Evolutionary conservation across 2,329 filamentous ascomycete species (phyloP).

Genomic region (Aspergillus texensis): DNA sequence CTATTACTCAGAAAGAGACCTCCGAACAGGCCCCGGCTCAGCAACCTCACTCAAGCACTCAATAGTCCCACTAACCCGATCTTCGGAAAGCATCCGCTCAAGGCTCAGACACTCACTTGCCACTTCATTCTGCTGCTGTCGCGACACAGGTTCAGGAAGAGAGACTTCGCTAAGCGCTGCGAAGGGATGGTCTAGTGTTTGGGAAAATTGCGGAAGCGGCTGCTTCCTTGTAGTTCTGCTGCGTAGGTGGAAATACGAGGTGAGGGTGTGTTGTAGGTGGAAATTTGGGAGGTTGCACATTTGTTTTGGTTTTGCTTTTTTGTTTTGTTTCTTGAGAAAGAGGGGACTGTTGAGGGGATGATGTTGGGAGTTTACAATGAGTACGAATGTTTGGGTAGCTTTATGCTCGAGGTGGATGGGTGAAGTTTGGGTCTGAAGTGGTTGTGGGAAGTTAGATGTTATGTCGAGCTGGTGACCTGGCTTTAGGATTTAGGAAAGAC

Average conservation of each 20-base stretch:
- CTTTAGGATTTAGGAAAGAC: neutral
- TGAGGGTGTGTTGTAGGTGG: neutral
- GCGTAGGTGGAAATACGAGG: neutral
- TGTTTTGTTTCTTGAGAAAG: no score
- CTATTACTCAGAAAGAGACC: no score
- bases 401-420: no score
- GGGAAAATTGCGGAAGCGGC: neutral
- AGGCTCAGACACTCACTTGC: slow-evolving; percentile 25
- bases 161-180: neutral
- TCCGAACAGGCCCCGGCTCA: neutral
- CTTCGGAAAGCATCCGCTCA: slow-evolving; percentile 40
- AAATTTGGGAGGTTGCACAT: neutral
- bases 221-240: neutral
- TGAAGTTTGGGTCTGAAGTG: neutral
- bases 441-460: neutral
- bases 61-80: slow-evolving; percentile 32
- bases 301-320: neutral
- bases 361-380: no score
- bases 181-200: neutral
- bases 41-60: neutral
- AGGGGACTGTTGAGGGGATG: no score
- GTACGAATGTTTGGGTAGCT: no score
- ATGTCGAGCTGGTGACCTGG: neutral
- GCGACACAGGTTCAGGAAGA: neutral
- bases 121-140: neutral